Base-by-base conservation (phyloP, 768 basidiomycete genomes). In the Sarcodon aspratus region DNA sequence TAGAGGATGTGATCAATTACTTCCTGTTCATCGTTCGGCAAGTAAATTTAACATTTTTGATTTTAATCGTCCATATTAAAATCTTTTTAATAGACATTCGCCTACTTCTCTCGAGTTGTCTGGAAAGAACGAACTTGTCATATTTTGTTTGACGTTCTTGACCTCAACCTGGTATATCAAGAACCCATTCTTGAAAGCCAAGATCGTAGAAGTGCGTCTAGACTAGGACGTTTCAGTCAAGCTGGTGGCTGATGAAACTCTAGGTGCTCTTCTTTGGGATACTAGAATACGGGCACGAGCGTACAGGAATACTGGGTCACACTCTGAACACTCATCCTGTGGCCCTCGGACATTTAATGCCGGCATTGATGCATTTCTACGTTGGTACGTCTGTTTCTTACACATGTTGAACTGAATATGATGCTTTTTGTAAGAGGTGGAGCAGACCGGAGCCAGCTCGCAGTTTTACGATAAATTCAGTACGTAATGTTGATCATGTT, bases 401-500 rank as follows among this genome's bases (percentile, higher is more conserved):
- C 21, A 27, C 21, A 27, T 27, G 21, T 27, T 27, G 21, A 5
- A 27, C 21, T 27, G 21, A 27, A 6, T 42, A 11, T 42, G 1
- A 42, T 42, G 10, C 49, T 56, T 34, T 54, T 21, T 46, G 45
- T 9, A 61, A 95, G 95, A 98, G 76, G 93, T 97, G 42, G 96
- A 99, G 63, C 85, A 86, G 57, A 99, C 96, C 0, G 96, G 96
- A 32, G 90, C 93, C 17, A 95, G 93, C 60, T 95, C 93, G 0
- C 95, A 98, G 60, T 98, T 99, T 68, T 98, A 96, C 66, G 95
- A 96, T 64, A 94, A 96, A 80, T 95, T 94, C 60, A 88, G 88
- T 89, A 59, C 54, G 85, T 76, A 12, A 4, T 31, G 45, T 9
- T 31, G 18, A 17, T 45, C 34, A 45, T 31, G 7, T 32, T 42